Base-by-base conservation (phyloP, 371 early-diverging fungal genomes). In the Mucor racemosus region DNA sequence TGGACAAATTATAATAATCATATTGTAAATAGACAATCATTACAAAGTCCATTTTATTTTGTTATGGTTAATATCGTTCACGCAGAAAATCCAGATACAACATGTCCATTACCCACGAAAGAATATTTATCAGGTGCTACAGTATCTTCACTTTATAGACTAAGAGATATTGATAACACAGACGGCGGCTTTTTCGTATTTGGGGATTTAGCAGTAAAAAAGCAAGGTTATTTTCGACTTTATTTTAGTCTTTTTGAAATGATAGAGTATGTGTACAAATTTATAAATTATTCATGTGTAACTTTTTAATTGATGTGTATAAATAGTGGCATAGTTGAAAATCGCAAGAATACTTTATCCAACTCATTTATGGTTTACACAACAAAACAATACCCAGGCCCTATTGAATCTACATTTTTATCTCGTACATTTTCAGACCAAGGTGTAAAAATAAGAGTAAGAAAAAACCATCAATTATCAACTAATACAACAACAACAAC, bases 121-220 rank as follows among this genome's bases (percentile, higher is more conserved):
- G 74, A 77, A 26, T 76, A 75, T 44, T 57, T 82, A 11, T 74
- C 79, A 7, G 84, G 84, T n/a, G 60, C 80, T 8, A 76, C 79
- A 0, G 78, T 80, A n/a, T 80, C 80, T 8, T 83, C 84, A n/a
- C 66, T 79, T 2, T 71, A 80, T 61, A 69, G 79, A 42, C 57
- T 83, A 21, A 68, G 79, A n/a, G 77, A 83, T 62, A 58, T 79
- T 17, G 80, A 83, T 62, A 80, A 83, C 62, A 67, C 70, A 34
- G 94, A 95, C 58, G 97, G 94, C 34, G 96, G 94, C 9, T 97
- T 95, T 75, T 97, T 96, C 77, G 95, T 97, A 17, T 98, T 97
- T 80, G 94, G 95, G 13, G 99, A 98, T 69, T 76, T 98, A 48
- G 91, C 93, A 15, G 94, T 96, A 14, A 84, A 95, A 46, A 90